phyloP scores from a whole-genome alignment of 2,329 filamentous ascomycete species.

The Periconia sp. region DNA sequence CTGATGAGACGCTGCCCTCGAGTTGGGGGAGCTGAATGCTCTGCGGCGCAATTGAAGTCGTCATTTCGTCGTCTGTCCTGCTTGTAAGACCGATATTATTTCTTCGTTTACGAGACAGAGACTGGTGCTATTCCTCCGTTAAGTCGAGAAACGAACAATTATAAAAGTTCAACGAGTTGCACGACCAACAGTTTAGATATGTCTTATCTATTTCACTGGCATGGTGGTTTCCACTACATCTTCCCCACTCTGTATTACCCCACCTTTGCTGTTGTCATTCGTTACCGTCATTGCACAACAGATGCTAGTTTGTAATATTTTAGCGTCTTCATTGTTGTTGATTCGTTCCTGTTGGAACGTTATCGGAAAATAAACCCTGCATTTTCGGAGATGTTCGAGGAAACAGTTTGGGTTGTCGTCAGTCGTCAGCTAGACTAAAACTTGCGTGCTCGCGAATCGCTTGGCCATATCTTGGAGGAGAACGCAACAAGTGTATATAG shows the following conservation, averaged over 20 bases:
- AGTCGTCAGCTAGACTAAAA: neutral
- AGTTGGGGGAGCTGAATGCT: constrained; percentile 17
- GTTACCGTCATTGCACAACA: neutral
- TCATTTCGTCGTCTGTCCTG: constrained; percentile 1
- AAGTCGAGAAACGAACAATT: no score
- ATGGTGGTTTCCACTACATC: neutral
- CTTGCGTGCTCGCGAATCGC: neutral
- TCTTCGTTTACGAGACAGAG: no score
- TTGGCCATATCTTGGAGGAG: no score
- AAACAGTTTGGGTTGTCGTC: neutral
- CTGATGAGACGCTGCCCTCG: constrained; percentile 11
- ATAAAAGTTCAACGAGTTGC: no score
- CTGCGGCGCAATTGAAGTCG: constrained; percentile 7
- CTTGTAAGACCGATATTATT: neutral
- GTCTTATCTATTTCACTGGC: neutral
- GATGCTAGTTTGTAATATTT: neutral
- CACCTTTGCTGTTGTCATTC: neutral
- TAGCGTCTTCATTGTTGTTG: no score
- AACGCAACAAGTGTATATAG: neutral
- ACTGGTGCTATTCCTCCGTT: no score
- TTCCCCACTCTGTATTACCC: neutral
- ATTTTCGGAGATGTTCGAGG: neutral
- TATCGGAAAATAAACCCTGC: neutral
- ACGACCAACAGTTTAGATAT: neutral
- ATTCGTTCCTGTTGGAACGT: neutral